Conservation (phyloP, 148 eudicot genomes). For the Fagopyrum esculentum region DNA sequence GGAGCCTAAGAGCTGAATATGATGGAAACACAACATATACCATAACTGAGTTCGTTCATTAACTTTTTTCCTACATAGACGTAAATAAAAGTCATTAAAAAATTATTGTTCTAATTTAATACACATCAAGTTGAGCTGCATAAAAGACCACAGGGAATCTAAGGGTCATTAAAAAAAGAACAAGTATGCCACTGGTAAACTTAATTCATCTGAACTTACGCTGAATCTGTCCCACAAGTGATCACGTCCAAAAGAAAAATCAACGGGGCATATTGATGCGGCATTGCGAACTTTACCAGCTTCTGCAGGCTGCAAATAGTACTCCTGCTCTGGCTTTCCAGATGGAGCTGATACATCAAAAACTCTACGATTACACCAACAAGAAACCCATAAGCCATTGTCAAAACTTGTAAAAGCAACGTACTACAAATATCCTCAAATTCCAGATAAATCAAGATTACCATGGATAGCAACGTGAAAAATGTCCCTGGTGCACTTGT, state of each 20-base stretch:
- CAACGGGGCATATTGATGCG: conserved; percentile 82
- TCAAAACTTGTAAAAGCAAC: not conserved
- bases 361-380: conserved; percentile 40
- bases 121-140: not conserved
- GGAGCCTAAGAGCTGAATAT: not conserved
- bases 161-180: not conserved
- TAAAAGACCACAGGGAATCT: not conserved
- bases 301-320: conserved; percentile 72
- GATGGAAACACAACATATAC: not conserved
- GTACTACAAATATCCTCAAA: not conserved
- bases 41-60: not conserved
- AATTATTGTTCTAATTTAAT: not conserved
- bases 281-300: conserved; percentile 62
- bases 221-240: conserved; percentile 97
- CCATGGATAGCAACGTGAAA: not conserved
- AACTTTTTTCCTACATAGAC: not conserved
- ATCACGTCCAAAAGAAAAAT: conserved; percentile 86
- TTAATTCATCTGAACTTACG: conserved; percentile 45
- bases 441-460: not conserved
- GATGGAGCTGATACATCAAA: conserved; percentile 62
- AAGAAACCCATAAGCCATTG: not conserved
- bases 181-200: not conserved
- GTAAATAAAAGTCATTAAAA: not conserved
- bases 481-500: not conserved
- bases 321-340: conserved; percentile 85